A percentile compares a stretch with the other conserved stretches of the same genome.
phyloP scores from a whole-genome alignment of 2,329 filamentous ascomycete species.

The Calonectria ilicicola region DNA sequence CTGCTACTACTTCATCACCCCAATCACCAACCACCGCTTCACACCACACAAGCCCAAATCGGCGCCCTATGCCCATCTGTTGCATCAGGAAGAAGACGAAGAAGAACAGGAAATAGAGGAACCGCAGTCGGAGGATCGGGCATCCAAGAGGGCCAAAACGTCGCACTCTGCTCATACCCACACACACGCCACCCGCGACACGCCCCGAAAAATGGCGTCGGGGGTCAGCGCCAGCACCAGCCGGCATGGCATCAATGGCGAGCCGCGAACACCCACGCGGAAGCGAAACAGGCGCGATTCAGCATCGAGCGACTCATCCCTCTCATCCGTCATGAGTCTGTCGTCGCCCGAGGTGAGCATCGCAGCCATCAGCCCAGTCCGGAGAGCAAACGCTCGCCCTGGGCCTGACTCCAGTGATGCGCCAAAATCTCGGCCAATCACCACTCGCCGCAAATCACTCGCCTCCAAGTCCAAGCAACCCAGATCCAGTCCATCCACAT shows the following conservation, averaged over 20 bases:
- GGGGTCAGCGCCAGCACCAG: conserved; percentile 22
- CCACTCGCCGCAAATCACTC: conserved; percentile 53
- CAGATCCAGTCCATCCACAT: conserved; percentile 52
- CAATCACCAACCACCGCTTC: conserved; percentile 55
- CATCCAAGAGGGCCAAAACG: conserved; percentile 53
- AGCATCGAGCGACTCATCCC: conserved; percentile 56
- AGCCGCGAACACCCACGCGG: conserved; percentile 50
- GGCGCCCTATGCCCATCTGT: conserved; percentile 63
- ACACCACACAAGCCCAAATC: conserved; percentile 59
- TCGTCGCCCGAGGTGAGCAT: conserved; percentile 53
- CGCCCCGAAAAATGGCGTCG: conserved; percentile 42
- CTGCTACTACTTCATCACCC: conserved; percentile 66
- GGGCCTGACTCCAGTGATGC: conserved; percentile 48
- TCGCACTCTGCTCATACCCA: conserved; percentile 41
- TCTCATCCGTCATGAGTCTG: conserved; percentile 54
- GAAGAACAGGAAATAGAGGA: conserved; percentile 25
- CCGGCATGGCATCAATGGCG: conserved; percentile 28
- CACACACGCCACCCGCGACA: conserved; percentile 38
- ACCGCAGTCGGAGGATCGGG: conserved; percentile 41
- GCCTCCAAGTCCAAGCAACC: conserved; percentile 50
- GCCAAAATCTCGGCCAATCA: conserved; percentile 56
- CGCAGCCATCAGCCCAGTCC: conserved; percentile 42
- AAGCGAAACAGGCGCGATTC: conserved; percentile 51
- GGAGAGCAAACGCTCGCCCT: conserved; percentile 42
- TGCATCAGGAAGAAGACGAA: conserved; percentile 53